Base-by-base conservation (phyloP, 2,329 filamentous ascomycete genomes). In the Aspergillus intermedius region DNA sequence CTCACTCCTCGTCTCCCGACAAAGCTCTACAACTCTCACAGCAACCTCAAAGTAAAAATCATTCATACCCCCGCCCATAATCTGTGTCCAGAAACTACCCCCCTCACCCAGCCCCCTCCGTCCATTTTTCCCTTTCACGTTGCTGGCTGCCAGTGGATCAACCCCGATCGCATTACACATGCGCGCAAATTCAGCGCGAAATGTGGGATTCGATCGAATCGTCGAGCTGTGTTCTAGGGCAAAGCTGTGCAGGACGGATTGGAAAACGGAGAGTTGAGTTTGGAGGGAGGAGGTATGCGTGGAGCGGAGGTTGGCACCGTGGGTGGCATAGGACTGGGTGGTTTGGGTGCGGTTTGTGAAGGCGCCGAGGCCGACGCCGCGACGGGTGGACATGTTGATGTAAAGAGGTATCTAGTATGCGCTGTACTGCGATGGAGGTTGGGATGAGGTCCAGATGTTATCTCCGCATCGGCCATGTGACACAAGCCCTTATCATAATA, bases 11-110 rank as follows among this genome's bases (percentile, higher is more conserved):
- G 90, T 96, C 46, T 85, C 82, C 5, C 89, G 79, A 65, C 93
- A 98, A 6, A 96, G 83, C 69, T 97, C 91, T 5, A 98, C 93
- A 1, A 97, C 87, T 44, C 88, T 80, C n/a, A 97, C 91, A 1
- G 90, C 93, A 42, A 98, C 82, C 74, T 95, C 91, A 69, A 97
- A 97, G 73, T 97, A 98, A 66, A 98, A 98, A 69, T 98, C 93
- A 66, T 96, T 95, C 58, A 98, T 91, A 60, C 84, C 90, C 51
- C 87, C 82, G 25, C 93, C 93, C 17, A 97, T 78, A 54, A 97
- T 81, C 74, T 96, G 91, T 7, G 89, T 87, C 91, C 93, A 97
- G 50, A 96, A 83, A 50, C 86, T 93, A 15, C 81, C 81, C 1
- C 74, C 76, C 37, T 19, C 37, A 21, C 37, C 37, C 8, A 62